These are phyloP conservation scores for Aspergillus viridinutans DNA, from an alignment of 2,329 filamentous ascomycete genomes.

Conservation along the genomic window DNA sequence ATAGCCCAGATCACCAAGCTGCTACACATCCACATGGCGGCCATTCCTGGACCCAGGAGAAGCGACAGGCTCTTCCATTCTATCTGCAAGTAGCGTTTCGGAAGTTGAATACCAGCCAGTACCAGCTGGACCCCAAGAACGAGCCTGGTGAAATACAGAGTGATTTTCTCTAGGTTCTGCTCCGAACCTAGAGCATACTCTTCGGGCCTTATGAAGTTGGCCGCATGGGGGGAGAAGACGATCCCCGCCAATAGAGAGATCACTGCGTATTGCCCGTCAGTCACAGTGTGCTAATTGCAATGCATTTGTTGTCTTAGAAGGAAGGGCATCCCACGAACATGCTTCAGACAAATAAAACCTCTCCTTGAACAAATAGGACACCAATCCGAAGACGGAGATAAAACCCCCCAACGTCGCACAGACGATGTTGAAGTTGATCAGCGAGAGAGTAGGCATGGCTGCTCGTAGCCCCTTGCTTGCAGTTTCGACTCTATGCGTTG, in stretches of 20 bases:
- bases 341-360: conserved; percentile 88
- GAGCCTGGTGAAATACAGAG: conserved; percentile 77
- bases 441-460: conserved; percentile 57
- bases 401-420: conserved; percentile 79
- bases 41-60: conserved; percentile 80
- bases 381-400: conserved; percentile 82
- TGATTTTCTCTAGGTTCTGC: conserved; percentile 65
- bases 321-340: conserved; percentile 51
- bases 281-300: background rate
- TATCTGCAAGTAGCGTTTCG: conserved; percentile 70
- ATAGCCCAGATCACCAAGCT: conserved; percentile 73
- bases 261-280: conserved; percentile 48
- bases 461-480: conserved; percentile 8
- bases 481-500: background rate
- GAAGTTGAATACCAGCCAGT: conserved; percentile 80
- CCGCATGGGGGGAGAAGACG: conserved; percentile 70
- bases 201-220: conserved; percentile 69
- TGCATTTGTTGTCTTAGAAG: background rate
- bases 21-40: conserved; percentile 79
- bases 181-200: conserved; percentile 63
- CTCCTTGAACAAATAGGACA: conserved; percentile 87
- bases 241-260: conserved; percentile 79
- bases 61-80: conserved; percentile 74
- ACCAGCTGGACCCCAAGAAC: conserved; percentile 89
- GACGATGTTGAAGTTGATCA: conserved; percentile 80